Evolutionary conservation across 805 yeast species (phyloP).

Genomic region (Saccharomycopsis selenospora): DNA sequence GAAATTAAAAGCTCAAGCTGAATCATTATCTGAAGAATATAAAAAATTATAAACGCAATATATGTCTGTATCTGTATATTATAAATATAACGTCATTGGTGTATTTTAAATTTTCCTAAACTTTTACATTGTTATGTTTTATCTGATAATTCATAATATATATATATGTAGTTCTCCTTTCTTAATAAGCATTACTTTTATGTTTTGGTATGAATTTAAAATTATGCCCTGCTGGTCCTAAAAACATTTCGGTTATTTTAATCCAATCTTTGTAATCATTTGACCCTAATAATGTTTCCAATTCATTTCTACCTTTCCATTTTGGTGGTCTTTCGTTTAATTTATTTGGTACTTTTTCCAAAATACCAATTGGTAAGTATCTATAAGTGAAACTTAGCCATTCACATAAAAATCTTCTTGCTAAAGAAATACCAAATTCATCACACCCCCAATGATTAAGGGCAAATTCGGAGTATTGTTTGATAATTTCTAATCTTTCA

Average conservation of each 20-base stretch:
- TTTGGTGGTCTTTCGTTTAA: conserved; percentile 89
- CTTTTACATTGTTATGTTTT: background rate
- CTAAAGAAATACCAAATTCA: conserved; percentile 81
- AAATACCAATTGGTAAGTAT: conserved; percentile 87
- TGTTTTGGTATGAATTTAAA: conserved; percentile 90
- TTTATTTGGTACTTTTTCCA: conserved; percentile 82
- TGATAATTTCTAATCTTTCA: conserved; percentile 75
- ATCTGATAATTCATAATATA: background rate
- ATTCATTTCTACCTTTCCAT: conserved; percentile 88
- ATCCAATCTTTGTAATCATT: conserved; percentile 91
- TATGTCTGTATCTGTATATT: background rate
- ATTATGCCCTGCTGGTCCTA: conserved; percentile 72
- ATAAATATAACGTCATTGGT: too few relatives aligned
- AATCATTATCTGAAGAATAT: conserved; percentile 57
- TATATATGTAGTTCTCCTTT: background rate
- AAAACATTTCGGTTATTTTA: conserved; percentile 87
- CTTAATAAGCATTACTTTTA: conserved; percentile 75
- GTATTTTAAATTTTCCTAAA: background rate
- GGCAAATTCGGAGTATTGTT: conserved; percentile 68
- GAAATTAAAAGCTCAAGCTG: conserved; percentile 67
- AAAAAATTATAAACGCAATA: conserved; percentile 30
- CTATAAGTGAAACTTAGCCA: conserved; percentile 90
- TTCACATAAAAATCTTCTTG: conserved; percentile 90
- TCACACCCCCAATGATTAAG: conserved; percentile 98
- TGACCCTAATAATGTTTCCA: conserved; percentile 84